Base-by-base conservation (phyloP, 495 filamentous ascomycete species). In the Daldinia vernicosa region DNA sequence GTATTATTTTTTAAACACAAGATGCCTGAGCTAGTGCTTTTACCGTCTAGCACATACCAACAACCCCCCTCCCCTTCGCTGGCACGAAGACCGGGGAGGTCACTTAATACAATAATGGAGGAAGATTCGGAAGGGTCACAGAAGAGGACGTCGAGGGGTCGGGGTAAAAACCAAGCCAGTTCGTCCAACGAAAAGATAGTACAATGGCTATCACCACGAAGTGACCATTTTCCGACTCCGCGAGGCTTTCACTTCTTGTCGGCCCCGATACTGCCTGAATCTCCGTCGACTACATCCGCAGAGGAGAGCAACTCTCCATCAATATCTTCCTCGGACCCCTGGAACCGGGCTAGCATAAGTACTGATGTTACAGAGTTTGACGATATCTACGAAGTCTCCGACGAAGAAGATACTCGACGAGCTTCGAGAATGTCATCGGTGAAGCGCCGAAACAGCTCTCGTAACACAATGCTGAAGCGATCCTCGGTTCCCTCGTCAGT, bases 71-170 rank as follows among this genome's bases (percentile, higher is more conserved):
- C 86, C 75, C 88, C 81, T 75, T 74, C 84, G 92, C 93, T 86
- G 91, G 92, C 78, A 77, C 82, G 79, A 78, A 83, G 81, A 85
- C 88, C 84, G 81, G 87, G 85, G 76, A 83, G 85, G 78, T 78
- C 81, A 69, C 90, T 94, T 92, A 93, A 94, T 92, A 91, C 91
- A 67, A 93, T 94, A 89, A 90, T 91, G 75, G 92, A 94, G 82
- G 90, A 94, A 76, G 85, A 83, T 64, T 71, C 71, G 55, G 78
- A 79, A 33, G 77, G 78, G 37, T 72, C 59, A 28, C 75, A 60
- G 71, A 77, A 47, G 63, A 69, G 47, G 50, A 45, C 57, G 55
- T 73, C 27, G 51, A 64, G 58, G 50, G 74, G 79, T 65, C 70
- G 76, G 47, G 78, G 64, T 71, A 72, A n/a, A 30, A 30, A 76